phyloP scores from a whole-genome alignment of 2,329 filamentous ascomycete genomes.

The Periconia sp. region DNA sequence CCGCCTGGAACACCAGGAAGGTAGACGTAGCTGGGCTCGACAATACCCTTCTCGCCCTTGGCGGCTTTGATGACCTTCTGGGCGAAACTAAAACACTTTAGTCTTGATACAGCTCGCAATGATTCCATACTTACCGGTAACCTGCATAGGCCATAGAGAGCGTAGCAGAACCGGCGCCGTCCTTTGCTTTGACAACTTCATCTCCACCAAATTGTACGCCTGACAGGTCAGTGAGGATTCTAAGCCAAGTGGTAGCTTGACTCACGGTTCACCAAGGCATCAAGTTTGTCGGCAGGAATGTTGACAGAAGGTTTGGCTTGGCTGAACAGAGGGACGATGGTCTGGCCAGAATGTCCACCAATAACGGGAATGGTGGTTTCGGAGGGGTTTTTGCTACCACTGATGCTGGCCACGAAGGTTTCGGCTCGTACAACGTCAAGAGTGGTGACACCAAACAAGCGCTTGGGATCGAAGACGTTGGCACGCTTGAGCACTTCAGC shows the following conservation, averaged over 20 bases:
- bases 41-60: slow-evolving; percentile 87
- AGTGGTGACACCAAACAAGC: slow-evolving; percentile 97
- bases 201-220: slow-evolving; percentile 96
- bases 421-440: slow-evolving; percentile 97
- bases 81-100: slow-evolving; percentile 67
- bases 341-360: slow-evolving; percentile 96
- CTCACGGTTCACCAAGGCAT: slow-evolving; percentile 81
- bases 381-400: slow-evolving; percentile 78
- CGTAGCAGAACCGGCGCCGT: slow-evolving; percentile 85
- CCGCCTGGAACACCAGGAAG: slow-evolving; percentile 87
- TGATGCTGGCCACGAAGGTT: slow-evolving; percentile 88
- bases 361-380: slow-evolving; percentile 88
- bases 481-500: slow-evolving; percentile 95
- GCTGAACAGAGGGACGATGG: slow-evolving; percentile 97
- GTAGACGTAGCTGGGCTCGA: slow-evolving; percentile 96
- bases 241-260: slow-evolving; percentile 3
- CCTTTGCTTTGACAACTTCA: slow-evolving; percentile 94
- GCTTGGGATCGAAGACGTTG: slow-evolving; percentile 91
- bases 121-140: slow-evolving; percentile 66
- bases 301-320: slow-evolving; percentile 76
- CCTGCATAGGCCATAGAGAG: slow-evolving; percentile 96
- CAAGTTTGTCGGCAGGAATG: slow-evolving; percentile 88
- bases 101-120: background rate
- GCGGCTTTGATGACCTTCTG: slow-evolving; percentile 89
- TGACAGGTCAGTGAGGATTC: slow-evolving; percentile 27